Evolutionary conservation across 768 basidiomycete species (phyloP), one percentile per base, ranked within the genome.

Genomic region (Tylopilus felleus): DNA sequence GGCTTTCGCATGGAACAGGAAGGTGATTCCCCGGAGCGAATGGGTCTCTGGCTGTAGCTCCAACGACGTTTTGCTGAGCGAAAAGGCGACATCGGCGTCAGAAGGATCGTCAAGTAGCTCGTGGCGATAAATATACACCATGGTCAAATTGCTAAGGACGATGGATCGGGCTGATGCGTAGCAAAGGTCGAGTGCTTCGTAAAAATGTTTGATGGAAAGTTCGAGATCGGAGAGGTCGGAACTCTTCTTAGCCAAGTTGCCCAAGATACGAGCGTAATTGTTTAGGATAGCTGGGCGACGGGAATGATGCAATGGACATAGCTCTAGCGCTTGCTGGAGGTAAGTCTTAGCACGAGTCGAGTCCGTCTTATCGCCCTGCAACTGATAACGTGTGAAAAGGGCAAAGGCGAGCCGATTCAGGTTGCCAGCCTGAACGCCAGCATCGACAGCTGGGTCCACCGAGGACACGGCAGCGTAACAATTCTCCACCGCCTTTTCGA

Each of bases 61-160:
- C 21, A 63, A 28, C 8, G 59, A 53, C 10, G 28, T 39, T 40
- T 59, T 58, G 36, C 49, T 54, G 19, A 64, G 47, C 19, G 28
- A 29, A 40, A 64, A 64, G 5, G 63, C 66, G 23, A 60, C 21
- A 3, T 70, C 58, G n/a, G 64, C 29, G 42, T 71, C 69, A 28
- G 54, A 53, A 1, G 41, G 21, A 12, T 54, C 50, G 3, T 47
- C 35, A 16, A 41, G 39, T 10, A 25, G 19, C 19, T 17, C 27
- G 51, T 60, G 47, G 33, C 58, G 63, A 31, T 45, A 22, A 22
- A 53, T 23, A 16, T 60, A 59, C 0, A 22, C 57, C 1, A 49
- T 8, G 10, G 60, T 33, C 22, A 65, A 29, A 41, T 53, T 60
- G n/a, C 35, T 28, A 22, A 61, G 58, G 22, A 58, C 16, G 17